Evolutionary conservation across 768 basidiomycete species (phyloP).

Genomic region (Suillus occidentalis): DNA sequence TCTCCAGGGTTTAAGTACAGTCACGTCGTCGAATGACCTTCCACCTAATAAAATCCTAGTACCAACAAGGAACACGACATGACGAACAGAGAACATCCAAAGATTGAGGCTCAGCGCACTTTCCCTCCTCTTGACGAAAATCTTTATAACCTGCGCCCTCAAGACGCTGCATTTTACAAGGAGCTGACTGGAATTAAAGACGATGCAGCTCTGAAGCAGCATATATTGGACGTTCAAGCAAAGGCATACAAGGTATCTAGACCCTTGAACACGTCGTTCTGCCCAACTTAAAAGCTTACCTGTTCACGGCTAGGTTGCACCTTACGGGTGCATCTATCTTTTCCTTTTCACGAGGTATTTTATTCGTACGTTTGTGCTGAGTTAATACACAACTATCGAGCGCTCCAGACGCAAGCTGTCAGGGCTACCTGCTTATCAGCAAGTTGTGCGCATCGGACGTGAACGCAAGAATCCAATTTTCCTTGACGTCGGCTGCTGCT

Average conservation of each 20-base stretch:
- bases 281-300: not conserved
- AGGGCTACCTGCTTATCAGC: slow-evolving; percentile 8
- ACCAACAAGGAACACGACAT: not conserved
- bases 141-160: slow-evolving; percentile 1
- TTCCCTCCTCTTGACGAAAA: slow-evolving; percentile 7
- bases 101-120: not conserved
- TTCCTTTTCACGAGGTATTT: not conserved
- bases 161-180: slow-evolving; percentile 22
- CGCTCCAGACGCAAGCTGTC: not conserved
- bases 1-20: not conserved
- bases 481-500: slow-evolving; percentile 42
- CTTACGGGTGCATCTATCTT: slow-evolving; percentile 9
- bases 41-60: not conserved
- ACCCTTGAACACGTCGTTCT: not conserved
- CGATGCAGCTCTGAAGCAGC: slow-evolving; percentile 23
- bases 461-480: slow-evolving; percentile 34
- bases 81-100: not conserved
- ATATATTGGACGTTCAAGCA: slow-evolving; percentile 25
- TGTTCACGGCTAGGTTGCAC: slow-evolving; percentile 10
- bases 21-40: not conserved
- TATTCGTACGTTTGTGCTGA: not conserved
- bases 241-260: slow-evolving; percentile 25
- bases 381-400: not conserved
- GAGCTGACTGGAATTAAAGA: slow-evolving; percentile 25
- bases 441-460: slow-evolving; percentile 31